A percentile compares a stretch with the other conserved stretches of the same genome.
phyloP scores from a whole-genome alignment of 2,329 filamentous ascomycete species.

The Colletotrichum ledebouriae region DNA sequence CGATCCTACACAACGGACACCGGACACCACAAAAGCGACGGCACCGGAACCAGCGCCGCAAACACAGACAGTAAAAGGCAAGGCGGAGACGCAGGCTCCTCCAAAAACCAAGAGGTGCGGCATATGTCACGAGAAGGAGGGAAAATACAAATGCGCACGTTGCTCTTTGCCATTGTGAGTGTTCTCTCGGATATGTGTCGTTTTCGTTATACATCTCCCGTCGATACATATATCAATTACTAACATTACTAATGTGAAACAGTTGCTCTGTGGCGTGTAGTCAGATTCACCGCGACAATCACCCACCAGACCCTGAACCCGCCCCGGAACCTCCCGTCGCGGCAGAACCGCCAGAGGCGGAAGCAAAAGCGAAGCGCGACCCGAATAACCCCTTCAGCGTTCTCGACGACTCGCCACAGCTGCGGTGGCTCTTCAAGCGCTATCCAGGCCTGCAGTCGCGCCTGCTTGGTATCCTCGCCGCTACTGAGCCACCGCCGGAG shows the following conservation, averaged over 20 bases:
- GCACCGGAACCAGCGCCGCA: background rate
- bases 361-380: constrained; percentile 17
- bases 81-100: background rate
- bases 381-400: constrained; percentile 62
- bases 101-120: constrained; percentile 56
- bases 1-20: background rate
- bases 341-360: constrained; percentile 48
- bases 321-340: constrained; percentile 47
- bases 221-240: constrained; percentile 36
- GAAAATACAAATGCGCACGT: constrained; percentile 74
- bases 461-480: constrained; percentile 63
- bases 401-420: constrained; percentile 64
- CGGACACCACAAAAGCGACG: background rate
- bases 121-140: constrained; percentile 64
- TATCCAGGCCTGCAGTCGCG: constrained; percentile 65
- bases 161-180: constrained; percentile 72
- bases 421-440: constrained; percentile 63
- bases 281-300: constrained; percentile 64
- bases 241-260: constrained; percentile 25
- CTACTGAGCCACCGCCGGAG: constrained; percentile 60
- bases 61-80: background rate
- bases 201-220: constrained; percentile 11
- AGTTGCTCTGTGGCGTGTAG: constrained; percentile 73
- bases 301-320: constrained; percentile 58
- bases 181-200: background rate